phyloP scores from a whole-genome alignment of 331 rosid species.

The Telfairia occidentalis region DNA sequence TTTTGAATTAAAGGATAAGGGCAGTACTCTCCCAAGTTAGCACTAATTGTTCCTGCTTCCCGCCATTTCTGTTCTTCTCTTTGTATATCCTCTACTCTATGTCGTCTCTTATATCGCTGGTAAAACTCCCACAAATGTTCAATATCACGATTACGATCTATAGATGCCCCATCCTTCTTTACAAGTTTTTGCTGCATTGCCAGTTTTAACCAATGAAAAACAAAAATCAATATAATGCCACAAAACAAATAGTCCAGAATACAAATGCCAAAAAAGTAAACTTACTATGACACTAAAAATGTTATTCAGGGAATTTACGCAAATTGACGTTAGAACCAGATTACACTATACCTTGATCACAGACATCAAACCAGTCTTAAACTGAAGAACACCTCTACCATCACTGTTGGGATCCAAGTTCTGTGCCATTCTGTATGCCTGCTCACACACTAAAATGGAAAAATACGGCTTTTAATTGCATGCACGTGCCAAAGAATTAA shows the following conservation, averaged over 20 bases:
- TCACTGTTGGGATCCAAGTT: constrained; percentile 76
- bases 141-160: constrained; percentile 69
- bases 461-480: constrained; percentile 5
- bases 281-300: background rate
- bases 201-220: background rate
- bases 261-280: background rate
- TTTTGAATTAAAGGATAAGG: background rate
- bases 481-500: background rate
- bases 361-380: constrained; percentile 92
- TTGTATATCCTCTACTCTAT: constrained; percentile 71
- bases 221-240: background rate
- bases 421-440: constrained; percentile 93
- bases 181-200: constrained; percentile 70
- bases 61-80: constrained; percentile 65
- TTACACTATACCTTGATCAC: constrained; percentile 62
- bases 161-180: constrained; percentile 55
- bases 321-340: constrained; percentile 1
- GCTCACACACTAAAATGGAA: constrained; percentile 82
- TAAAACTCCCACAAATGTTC: constrained; percentile 83
- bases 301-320: background rate
- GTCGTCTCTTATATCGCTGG: constrained; percentile 47
- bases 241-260: background rate
- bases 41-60: constrained; percentile 75
- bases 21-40: constrained; percentile 75
- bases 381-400: constrained; percentile 91